Conservation (phyloP, 805 yeast species). For the Yarrowia sp. region DNA sequence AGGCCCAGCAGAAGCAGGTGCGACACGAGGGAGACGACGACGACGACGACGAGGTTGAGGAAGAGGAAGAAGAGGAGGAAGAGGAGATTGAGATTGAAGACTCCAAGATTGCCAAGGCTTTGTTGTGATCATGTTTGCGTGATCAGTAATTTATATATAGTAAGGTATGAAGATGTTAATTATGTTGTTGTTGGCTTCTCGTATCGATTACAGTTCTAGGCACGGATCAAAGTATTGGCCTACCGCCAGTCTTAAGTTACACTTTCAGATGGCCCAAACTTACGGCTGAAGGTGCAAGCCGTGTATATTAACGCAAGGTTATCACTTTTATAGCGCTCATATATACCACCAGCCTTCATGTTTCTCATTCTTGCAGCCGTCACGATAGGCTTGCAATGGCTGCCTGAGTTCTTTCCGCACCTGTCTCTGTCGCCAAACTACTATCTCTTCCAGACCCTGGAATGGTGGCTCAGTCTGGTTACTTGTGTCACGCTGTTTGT, state of each 20-base stretch:
- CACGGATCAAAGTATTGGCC: too few relatives aligned
- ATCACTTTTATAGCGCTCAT: background rate
- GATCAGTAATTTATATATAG: background rate
- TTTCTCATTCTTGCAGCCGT: background rate
- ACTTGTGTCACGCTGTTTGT: background rate
- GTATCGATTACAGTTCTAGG: too few relatives aligned
- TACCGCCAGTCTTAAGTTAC: too few relatives aligned
- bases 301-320: constrained; percentile 13
- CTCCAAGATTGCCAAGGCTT: constrained; percentile 7
- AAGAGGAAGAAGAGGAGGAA: background rate
- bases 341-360: background rate
- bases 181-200: too few relatives aligned
- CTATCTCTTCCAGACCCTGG: background rate
- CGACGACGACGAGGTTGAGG: background rate
- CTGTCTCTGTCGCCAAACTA: background rate
- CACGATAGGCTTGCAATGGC: constrained; percentile 7
- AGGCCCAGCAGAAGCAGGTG: constrained; percentile 14
- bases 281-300: too few relatives aligned
- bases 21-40: background rate
- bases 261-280: too few relatives aligned
- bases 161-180: too few relatives aligned
- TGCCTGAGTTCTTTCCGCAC: constrained; percentile 1
- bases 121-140: background rate
- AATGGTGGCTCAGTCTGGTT: constrained; percentile 20
- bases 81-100: constrained; percentile 2